These are phyloP conservation scores for Diaporthe sp. DNA, from an alignment of 2,329 filamentous ascomycete genomes.

Conservation along the genomic window DNA sequence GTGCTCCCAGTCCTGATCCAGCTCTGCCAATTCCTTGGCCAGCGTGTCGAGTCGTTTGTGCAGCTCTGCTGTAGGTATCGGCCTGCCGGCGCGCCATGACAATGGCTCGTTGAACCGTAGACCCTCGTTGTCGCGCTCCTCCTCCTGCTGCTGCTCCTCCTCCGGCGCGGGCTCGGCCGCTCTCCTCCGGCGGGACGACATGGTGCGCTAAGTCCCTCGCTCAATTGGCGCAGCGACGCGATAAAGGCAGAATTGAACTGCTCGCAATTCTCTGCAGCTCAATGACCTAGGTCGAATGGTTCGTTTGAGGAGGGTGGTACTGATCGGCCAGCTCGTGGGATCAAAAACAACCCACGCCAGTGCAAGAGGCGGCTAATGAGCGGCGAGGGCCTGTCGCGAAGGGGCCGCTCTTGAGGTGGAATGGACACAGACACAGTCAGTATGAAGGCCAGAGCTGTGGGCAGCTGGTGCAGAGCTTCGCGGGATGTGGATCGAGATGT, in stretches of 20 bases:
- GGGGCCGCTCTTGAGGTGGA: slow-evolving; percentile 6
- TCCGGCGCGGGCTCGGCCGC: slow-evolving; percentile 47
- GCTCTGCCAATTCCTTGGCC: slow-evolving; percentile 83
- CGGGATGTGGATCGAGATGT: slow-evolving; percentile 23
- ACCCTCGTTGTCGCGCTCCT: slow-evolving; percentile 56
- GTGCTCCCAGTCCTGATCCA: slow-evolving; percentile 90
- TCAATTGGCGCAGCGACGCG: slow-evolving; percentile 13
- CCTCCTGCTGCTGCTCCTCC: slow-evolving; percentile 57
- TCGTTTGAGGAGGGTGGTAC: neutral
- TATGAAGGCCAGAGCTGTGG: neutral
- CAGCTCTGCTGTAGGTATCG: slow-evolving; percentile 87
- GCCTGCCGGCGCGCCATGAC: slow-evolving; percentile 91
- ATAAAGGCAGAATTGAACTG: neutral
- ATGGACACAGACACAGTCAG: neutral
- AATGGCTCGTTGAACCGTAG: slow-evolving; percentile 89
- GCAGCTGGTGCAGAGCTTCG: slow-evolving; percentile 18
- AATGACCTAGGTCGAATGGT: neutral
- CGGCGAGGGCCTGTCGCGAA: slow-evolving; percentile 39
- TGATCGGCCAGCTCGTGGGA: slow-evolving; percentile 22
- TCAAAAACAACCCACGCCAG: slow-evolving; percentile 33
- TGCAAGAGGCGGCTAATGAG: neutral
- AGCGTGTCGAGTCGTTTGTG: slow-evolving; percentile 85
- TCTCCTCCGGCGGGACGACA: slow-evolving; percentile 58
- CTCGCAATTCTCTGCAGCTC: slow-evolving; percentile 1
- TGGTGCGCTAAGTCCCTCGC: slow-evolving; percentile 44